Conservation (phyloP, 495 filamentous ascomycete species). For the Neurospora sp. region DNA sequence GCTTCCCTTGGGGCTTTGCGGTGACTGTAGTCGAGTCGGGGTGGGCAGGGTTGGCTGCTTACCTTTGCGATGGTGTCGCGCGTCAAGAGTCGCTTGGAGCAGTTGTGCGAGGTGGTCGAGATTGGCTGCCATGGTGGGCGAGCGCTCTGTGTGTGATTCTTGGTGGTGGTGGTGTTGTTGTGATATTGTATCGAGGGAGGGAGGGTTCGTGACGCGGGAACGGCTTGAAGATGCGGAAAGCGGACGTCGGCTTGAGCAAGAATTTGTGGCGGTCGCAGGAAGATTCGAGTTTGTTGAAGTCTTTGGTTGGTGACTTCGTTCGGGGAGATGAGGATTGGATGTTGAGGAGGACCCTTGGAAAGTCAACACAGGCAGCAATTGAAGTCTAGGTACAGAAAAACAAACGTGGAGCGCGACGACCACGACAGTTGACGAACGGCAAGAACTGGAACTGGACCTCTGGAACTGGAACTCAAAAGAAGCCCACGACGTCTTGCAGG, state of each 20-base stretch:
- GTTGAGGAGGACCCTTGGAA: not conserved
- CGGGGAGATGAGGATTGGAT: not conserved
- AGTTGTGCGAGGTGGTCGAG: constrained; percentile 64
- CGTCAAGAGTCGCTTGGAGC: constrained; percentile 79
- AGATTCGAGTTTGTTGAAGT: not conserved
- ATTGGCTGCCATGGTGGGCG: constrained; percentile 60
- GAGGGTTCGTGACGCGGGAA: not conserved
- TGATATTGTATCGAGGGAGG: not conserved
- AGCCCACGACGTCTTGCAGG: not conserved
- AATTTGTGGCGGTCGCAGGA: not conserved
- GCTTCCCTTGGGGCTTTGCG: not conserved
- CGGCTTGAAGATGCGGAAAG: not conserved
- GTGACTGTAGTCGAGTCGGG: not conserved
- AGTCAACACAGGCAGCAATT: not conserved
- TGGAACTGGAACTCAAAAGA: not conserved
- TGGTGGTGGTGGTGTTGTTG: not conserved
- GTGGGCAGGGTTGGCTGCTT: constrained; percentile 10
- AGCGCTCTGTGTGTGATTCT: not conserved
- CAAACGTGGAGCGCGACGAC: not conserved
- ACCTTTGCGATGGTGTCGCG: constrained; percentile 81
- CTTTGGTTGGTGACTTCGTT: not conserved
- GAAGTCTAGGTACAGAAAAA: not conserved
- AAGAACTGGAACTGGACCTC: not conserved
- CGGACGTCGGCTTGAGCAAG: not conserved
- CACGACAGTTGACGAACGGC: not conserved